A percentile compares a stretch with the other conserved stretches of the same genome.
phyloP scores from a whole-genome alignment of 441 rosid species.

The Jatropha podagrica region DNA sequence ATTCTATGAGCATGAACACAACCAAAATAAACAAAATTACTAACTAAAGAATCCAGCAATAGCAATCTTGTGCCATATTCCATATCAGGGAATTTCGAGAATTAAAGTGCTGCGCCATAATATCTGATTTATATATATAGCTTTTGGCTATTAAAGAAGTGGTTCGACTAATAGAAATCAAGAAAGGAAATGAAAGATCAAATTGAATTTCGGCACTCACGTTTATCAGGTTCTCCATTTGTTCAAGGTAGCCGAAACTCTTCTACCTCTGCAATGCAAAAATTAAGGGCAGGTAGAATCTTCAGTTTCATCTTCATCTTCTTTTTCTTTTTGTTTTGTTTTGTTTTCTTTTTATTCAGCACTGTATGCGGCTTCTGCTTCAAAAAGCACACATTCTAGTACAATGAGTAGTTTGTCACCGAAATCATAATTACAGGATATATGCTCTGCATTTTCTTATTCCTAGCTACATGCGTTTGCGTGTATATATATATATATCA shows the following conservation, averaged over 20 bases:
- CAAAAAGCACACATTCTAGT: not conserved
- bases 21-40: too few relatives aligned
- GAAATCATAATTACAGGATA: not conserved
- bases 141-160: too few relatives aligned
- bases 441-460: slow-evolving; percentile 13
- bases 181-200: not conserved
- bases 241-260: not conserved
- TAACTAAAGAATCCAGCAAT: too few relatives aligned
- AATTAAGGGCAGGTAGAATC: too few relatives aligned
- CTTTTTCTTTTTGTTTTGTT: too few relatives aligned
- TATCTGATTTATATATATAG: too few relatives aligned
- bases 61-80: too few relatives aligned
- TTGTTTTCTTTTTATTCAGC: not conserved
- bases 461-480: not conserved
- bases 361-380: slow-evolving; percentile 10
- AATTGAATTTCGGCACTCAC: not conserved
- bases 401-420: not conserved
- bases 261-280: not conserved
- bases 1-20: too few relatives aligned
- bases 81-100: too few relatives aligned
- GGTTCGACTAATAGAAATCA: not conserved
- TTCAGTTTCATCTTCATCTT: too few relatives aligned
- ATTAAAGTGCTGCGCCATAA: too few relatives aligned
- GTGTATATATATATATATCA: not conserved
- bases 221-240: not conserved